These are phyloP conservation scores for Chlamydomonas asymmetrica DNA, from an alignment of 139 green algal species.

Conservation along the genomic window DNA sequence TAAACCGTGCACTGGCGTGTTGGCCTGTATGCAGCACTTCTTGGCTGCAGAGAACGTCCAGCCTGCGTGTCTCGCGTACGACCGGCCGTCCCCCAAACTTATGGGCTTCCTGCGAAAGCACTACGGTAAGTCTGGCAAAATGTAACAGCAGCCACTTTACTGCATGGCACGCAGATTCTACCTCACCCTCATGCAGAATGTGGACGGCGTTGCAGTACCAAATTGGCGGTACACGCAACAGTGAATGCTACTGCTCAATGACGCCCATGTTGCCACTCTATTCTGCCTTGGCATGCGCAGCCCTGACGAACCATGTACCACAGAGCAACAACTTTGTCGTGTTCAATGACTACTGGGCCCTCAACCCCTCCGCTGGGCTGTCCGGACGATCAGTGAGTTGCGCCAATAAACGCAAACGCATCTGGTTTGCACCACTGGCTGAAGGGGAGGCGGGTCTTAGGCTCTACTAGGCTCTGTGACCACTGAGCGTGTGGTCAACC, in stretches of 20 bases:
- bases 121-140: constrained; percentile 52
- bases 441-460: not conserved
- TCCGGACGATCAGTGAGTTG: not conserved
- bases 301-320: constrained; percentile 51
- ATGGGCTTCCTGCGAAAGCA: constrained; percentile 69
- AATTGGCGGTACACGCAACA: too few relatives aligned
- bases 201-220: too few relatives aligned
- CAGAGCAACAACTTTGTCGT: constrained; percentile 81
- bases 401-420: not conserved
- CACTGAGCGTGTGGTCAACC: not conserved
- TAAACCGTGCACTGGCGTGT: not conserved
- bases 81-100: constrained; percentile 76
- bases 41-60: constrained; percentile 38
- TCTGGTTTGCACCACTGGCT: not conserved
- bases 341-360: constrained; percentile 46
- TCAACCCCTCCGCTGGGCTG: constrained; percentile 5
- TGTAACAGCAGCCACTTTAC: not conserved
- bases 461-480: not conserved
- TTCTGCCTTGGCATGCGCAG: constrained; percentile 22
- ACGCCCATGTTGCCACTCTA: not conserved
- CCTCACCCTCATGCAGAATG: too few relatives aligned
- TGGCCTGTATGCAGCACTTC: constrained; percentile 49
- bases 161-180: not conserved
- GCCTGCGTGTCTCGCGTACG: constrained; percentile 62
- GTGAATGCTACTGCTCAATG: not conserved